These are phyloP conservation scores for Echites panduratus DNA, from an alignment of 257 asterid species.

Conservation along the genomic window DNA sequence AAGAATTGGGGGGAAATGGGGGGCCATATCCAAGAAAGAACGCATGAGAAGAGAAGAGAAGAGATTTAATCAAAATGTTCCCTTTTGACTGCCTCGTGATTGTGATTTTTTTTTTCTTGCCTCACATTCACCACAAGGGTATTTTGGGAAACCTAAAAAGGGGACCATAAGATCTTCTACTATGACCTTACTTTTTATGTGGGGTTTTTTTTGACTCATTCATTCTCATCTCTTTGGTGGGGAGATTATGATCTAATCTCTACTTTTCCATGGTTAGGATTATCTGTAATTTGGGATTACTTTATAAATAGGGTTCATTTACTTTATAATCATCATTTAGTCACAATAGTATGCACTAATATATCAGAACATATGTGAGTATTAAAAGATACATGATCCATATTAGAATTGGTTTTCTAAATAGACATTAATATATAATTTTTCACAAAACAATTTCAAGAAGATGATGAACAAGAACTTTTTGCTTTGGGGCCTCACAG, in stretches of 20 bases:
- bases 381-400: too few species aligned
- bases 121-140: slow-evolving; percentile 18
- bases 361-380: too few species aligned
- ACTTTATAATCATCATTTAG: too few species aligned
- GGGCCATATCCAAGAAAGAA: not conserved
- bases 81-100: slow-evolving; percentile 47
- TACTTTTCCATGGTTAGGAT: not conserved
- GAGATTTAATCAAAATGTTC: slow-evolving; percentile 19
- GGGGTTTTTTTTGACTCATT: not conserved
- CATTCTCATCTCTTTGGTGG: slow-evolving; percentile 7
- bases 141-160: not conserved
- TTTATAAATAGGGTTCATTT: too few species aligned
- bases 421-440: too few species aligned
- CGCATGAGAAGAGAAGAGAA: not conserved
- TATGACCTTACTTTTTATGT: not conserved
- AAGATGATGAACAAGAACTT: too few species aligned
- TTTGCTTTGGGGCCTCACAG: not conserved
- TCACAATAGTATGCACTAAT: too few species aligned
- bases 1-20: not conserved
- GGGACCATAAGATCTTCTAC: slow-evolving; percentile 8
- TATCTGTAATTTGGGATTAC: not conserved
- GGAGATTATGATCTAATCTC: slow-evolving; percentile 10
- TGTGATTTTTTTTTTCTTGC: slow-evolving; percentile 22
- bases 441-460: too few species aligned
- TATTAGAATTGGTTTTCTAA: too few species aligned